phyloP scores from a whole-genome alignment of 768 basidiomycete species.

The Russula sp. region DNA sequence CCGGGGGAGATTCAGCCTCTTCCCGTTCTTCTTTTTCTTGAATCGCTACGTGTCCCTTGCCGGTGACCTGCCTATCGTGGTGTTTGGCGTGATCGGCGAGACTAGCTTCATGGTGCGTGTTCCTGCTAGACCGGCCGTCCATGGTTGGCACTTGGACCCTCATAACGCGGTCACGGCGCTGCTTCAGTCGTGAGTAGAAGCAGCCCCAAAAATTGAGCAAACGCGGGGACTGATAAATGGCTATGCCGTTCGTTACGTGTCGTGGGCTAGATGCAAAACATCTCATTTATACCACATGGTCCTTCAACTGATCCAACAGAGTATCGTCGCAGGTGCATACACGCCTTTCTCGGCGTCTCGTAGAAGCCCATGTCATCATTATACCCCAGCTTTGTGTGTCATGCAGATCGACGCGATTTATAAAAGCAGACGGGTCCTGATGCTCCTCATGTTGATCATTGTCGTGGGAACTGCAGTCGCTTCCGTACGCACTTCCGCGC shows the following conservation, averaged over 20 bases:
- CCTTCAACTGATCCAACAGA: neutral
- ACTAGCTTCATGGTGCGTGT: neutral
- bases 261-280: neutral
- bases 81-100: neutral
- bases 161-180: too few relatives aligned
- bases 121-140: neutral
- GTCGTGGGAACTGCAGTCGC: neutral
- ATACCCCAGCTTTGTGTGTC: neutral
- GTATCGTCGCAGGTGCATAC: neutral
- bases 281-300: neutral
- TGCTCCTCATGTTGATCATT: neutral
- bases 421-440: neutral
- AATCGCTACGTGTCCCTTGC: neutral
- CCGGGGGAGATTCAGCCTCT: neutral
- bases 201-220: neutral
- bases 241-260: neutral
- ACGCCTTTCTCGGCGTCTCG: neutral
- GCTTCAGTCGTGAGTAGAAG: neutral
- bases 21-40: neutral
- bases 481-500: neutral
- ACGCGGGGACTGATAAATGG: neutral
- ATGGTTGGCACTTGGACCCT: neutral
- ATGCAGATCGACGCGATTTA: neutral
- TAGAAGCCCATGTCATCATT: too few relatives aligned
- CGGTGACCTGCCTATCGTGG: neutral